These are phyloP conservation scores for Taphrina flavorubra DNA, from an alignment of 1,139 yeast genomes.

Conservation along the genomic window DNA sequence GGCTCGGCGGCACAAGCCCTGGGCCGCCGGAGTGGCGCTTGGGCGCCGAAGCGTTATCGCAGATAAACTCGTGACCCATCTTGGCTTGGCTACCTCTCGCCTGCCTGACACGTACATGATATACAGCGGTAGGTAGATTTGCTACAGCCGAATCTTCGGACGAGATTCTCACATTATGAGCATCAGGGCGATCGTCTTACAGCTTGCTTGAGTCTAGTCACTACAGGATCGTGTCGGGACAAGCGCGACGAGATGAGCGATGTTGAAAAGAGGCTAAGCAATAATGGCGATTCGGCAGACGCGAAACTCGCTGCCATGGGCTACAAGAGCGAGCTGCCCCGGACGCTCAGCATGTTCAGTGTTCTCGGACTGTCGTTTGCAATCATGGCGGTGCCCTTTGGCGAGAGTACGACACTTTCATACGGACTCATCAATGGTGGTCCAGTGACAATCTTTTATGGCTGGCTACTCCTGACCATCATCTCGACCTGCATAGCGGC, in stretches of 20 bases:
- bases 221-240: too few species aligned
- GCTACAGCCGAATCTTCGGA: too few species aligned
- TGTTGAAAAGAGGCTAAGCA: conserved; percentile 11
- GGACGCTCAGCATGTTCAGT: conserved; percentile 52
- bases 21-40: background rate
- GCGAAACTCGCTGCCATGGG: conserved; percentile 51
- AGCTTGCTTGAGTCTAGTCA: too few species aligned
- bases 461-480: conserved; percentile 39
- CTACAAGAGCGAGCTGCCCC: conserved; percentile 53
- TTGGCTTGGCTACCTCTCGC: too few species aligned
- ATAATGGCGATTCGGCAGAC: conserved; percentile 43
- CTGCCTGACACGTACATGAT: too few species aligned
- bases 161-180: too few species aligned
- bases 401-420: conserved; percentile 54
- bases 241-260: conserved; percentile 15
- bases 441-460: conserved; percentile 39
- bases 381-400: conserved; percentile 53
- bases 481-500: conserved; percentile 47
- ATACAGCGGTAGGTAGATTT: too few species aligned
- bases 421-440: conserved; percentile 46
- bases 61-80: background rate
- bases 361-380: conserved; percentile 54
- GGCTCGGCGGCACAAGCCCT: background rate
- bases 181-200: too few species aligned
- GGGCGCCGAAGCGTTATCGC: background rate